Percentiles rank a stretch among this genome's conserved stretches.
These are phyloP conservation scores for Colletotrichum cuscutae DNA, from an alignment of 2,329 filamentous ascomycete genomes.

Conservation along the genomic window DNA sequence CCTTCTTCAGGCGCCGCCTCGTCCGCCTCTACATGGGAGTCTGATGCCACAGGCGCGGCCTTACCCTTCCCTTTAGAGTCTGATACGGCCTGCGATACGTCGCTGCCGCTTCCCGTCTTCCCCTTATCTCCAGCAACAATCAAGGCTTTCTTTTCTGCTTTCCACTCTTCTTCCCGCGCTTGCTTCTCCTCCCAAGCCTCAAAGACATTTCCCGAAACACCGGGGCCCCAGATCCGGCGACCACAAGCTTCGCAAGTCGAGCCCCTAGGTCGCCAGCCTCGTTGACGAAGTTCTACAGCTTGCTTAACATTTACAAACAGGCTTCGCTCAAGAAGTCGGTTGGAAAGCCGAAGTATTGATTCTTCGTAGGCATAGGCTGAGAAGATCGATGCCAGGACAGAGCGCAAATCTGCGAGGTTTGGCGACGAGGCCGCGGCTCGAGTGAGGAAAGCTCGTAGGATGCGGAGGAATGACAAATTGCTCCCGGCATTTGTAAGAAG, in stretches of 20 bases:
- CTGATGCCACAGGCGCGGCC: slow-evolving; percentile 62
- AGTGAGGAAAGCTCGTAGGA: slow-evolving; percentile 88
- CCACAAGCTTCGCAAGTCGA: slow-evolving; percentile 91
- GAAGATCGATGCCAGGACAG: slow-evolving; percentile 89
- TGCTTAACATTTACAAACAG: slow-evolving; percentile 85
- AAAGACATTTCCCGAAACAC: slow-evolving; percentile 80
- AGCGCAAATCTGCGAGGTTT: slow-evolving; percentile 85
- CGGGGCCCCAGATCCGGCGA: slow-evolving; percentile 87
- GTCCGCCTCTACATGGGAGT: slow-evolving; percentile 45
- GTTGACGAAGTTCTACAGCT: slow-evolving; percentile 78
- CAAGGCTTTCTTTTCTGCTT: slow-evolving; percentile 54
- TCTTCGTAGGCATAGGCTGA: slow-evolving; percentile 96
- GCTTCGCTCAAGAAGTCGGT: slow-evolving; percentile 87
- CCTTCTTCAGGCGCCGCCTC: slow-evolving; percentile 48
- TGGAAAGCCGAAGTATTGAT: slow-evolving; percentile 86
- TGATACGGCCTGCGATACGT: slow-evolving; percentile 37
- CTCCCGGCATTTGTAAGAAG: slow-evolving; percentile 52
- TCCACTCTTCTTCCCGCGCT: slow-evolving; percentile 56
- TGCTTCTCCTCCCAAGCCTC: slow-evolving; percentile 80
- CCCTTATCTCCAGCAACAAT: slow-evolving; percentile 49
- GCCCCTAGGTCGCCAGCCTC: slow-evolving; percentile 88
- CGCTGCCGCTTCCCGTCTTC: slow-evolving; percentile 42
- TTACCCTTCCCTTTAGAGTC: slow-evolving; percentile 64
- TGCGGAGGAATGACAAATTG: slow-evolving; percentile 85
- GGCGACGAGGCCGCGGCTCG: slow-evolving; percentile 85